Base-by-base conservation (phyloP, 2,329 filamentous ascomycete genomes). In the Stenocarpella maydis region DNA sequence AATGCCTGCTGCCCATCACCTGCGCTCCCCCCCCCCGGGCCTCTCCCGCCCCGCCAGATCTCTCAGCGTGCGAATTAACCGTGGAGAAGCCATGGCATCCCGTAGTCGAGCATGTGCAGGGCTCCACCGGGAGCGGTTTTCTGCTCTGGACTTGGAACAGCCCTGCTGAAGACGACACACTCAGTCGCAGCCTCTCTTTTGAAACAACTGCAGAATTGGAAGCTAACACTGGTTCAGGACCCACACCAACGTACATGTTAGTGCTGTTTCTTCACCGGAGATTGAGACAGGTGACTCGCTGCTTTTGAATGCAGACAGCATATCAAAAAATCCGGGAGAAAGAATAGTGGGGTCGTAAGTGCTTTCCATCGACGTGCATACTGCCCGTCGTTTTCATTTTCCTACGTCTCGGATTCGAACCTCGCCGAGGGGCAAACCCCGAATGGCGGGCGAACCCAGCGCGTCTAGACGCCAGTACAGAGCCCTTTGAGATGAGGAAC, bases 211-310 rank as follows among this genome's bases (percentile, higher is more conserved):
- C 49, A 52, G 41, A 43, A 71, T 71, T 28, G 61, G 61, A 71
- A 37, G 70, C 70, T 71, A 58, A 71, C 70, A 39, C 39, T 64
- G 45, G 39, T 41, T 50, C 47, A 71, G 67, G 52, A 65, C 31
- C 67, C 34, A 49, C 43, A 39, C 49, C 67, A 41, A 65, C 26
- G 43, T 69, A 67, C 70, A 67, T 69, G 70, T 71, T 55, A 71
- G 70, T 71, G 55, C 58, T 60, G 49, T 50, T 65, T 63, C 67
- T 60, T 71, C 64, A 55, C 50, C 64, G 53, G n/a, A n/a, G n/a
- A n/a, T n/a, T n/a, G n/a, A n/a, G n/a, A n/a, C n/a, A n/a, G n/a
- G n/a, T n/a, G n/a, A n/a, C n/a, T n/a, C n/a, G n/a, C n/a, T n/a
- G n/a, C n/a, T n/a, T n/a, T n/a, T n/a, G n/a, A n/a, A n/a, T n/a